Conservation (phyloP, 768 basidiomycete genomes). For the Plicaturopsis crispa region DNA sequence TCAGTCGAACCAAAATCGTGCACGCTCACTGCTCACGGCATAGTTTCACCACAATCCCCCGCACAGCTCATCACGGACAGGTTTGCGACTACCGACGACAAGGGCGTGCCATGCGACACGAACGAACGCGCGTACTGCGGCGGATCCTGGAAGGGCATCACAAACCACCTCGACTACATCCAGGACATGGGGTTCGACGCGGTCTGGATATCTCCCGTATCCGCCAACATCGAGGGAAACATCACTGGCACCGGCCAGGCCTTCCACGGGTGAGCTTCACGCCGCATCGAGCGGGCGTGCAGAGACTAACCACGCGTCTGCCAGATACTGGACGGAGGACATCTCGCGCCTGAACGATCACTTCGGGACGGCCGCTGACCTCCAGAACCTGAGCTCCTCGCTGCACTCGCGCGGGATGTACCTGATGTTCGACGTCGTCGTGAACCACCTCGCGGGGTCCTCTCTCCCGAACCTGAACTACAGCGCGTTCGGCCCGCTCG, state of each 20-base stretch:
- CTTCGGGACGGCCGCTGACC: conserved; percentile 69
- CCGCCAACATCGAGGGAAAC: conserved; percentile 69
- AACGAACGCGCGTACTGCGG: conserved; percentile 68
- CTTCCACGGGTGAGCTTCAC: conserved; percentile 88
- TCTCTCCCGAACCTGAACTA: too few relatives aligned
- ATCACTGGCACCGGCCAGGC: conserved; percentile 69
- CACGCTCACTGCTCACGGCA: too few relatives aligned
- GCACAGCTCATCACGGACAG: conserved; percentile 65
- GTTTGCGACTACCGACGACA: conserved; percentile 57
- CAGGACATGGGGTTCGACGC: conserved; percentile 79
- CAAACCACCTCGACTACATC: conserved; percentile 75
- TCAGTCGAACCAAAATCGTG: too few relatives aligned
- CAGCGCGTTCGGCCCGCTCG: conserved; percentile 7
- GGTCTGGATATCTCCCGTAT: conserved; percentile 84
- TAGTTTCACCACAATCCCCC: too few relatives aligned
- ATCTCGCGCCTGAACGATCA: conserved; percentile 56
- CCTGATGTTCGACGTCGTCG: conserved; percentile 80
- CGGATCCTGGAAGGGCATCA: conserved; percentile 74
- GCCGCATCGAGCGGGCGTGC: too few relatives aligned
- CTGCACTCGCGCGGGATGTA: conserved; percentile 66
- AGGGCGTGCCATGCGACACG: conserved; percentile 50
- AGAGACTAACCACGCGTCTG: too few relatives aligned
- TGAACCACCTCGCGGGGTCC: conserved; percentile 71
- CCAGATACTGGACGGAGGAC: too few relatives aligned
- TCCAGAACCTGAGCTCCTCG: conserved; percentile 57